Evolutionary conservation across 768 basidiomycete genomes (phyloP).

Genomic region (Gymnopilus junonius): DNA sequence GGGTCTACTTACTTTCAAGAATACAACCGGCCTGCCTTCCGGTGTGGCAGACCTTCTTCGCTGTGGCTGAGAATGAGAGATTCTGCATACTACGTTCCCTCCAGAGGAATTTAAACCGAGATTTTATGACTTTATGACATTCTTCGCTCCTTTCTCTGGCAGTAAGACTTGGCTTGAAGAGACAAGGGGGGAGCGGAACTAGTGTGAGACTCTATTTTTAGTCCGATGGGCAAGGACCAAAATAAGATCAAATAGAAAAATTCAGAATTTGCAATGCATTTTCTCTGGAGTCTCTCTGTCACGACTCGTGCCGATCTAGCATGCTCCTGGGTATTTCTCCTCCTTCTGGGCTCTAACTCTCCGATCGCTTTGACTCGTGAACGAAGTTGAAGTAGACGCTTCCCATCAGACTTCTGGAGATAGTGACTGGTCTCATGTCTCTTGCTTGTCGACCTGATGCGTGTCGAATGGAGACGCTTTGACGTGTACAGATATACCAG

Average conservation of each 20-base stretch:
- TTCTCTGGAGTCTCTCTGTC: background rate
- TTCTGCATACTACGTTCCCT: background rate
- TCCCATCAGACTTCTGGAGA: background rate
- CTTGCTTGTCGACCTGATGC: background rate
- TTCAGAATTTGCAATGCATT: background rate
- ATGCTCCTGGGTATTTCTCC: background rate
- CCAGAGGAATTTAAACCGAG: background rate
- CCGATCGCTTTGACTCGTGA: background rate
- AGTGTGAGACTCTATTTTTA: background rate
- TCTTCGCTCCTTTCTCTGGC: too few species aligned
- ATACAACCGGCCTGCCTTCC: background rate
- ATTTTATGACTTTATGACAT: too few species aligned
- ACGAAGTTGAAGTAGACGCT: background rate
- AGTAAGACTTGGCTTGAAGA: background rate
- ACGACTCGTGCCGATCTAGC: background rate
- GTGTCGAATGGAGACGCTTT: background rate
- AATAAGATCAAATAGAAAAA: background rate
- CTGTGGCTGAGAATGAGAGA: background rate
- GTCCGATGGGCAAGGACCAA: background rate
- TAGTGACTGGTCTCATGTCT: background rate
- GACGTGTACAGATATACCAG: background rate
- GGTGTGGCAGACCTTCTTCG: background rate
- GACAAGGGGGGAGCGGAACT: background rate
- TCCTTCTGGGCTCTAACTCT: background rate
- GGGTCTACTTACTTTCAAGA: background rate